phyloP scores from a whole-genome alignment of 2,329 filamentous ascomycete species.

The Xylaria sp. region DNA sequence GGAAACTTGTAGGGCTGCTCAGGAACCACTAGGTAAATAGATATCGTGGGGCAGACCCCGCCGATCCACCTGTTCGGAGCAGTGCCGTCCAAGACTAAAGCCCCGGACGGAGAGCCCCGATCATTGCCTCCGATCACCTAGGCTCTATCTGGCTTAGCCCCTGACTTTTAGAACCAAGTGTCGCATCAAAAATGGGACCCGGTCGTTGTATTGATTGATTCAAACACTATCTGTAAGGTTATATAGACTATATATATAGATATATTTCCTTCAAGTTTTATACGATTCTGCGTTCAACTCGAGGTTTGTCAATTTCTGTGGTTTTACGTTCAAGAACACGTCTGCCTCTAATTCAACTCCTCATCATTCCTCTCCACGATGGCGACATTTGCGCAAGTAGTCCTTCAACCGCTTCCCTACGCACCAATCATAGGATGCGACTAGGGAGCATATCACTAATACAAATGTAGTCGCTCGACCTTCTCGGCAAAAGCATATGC shows the following conservation, averaged over 20 bases:
- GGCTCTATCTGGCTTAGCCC: neutral
- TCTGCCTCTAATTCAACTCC: neutral
- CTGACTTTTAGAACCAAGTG: neutral
- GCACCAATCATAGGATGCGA: constrained; percentile 22
- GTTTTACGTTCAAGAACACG: neutral
- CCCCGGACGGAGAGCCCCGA: constrained; percentile 26
- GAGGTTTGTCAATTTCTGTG: neutral
- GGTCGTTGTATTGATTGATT: neutral
- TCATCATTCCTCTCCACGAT: constrained; percentile 47
- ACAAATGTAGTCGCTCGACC: constrained; percentile 59
- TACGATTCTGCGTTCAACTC: neutral
- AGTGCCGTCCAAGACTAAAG: constrained; percentile 16
- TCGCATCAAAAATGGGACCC: too few species aligned
- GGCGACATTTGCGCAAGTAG: constrained; percentile 61
- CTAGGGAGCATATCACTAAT: constrained; percentile 31
- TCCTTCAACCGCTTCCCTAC: constrained; percentile 4
- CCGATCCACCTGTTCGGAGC: constrained; percentile 22
- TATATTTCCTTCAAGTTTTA: neutral
- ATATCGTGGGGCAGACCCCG: constrained; percentile 14
- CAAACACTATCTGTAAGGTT: neutral
- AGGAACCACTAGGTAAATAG: too few species aligned
- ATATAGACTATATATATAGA: neutral
- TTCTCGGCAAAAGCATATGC: constrained; percentile 70
- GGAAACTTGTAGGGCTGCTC: neutral
- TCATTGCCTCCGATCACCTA: constrained; percentile 3